Evolutionary conservation across 495 filamentous ascomycete genomes (phyloP).

Genomic region (Neurospora sp.): DNA sequence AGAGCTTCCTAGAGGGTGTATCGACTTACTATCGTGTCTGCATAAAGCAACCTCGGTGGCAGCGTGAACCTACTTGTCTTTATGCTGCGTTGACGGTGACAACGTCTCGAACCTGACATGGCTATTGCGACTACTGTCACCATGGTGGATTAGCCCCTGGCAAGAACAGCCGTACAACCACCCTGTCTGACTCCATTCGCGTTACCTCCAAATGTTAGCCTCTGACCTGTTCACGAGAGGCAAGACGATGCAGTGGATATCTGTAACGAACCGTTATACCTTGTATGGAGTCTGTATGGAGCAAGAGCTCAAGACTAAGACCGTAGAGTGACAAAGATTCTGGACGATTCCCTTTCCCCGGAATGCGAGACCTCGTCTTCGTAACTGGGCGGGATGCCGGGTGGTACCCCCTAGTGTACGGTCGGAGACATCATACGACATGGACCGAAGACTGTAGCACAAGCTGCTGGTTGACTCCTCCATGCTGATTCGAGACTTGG

Average conservation of each 20-base stretch:
- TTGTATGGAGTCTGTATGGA: not conserved
- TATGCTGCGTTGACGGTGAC: not conserved
- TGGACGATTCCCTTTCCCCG: not conserved
- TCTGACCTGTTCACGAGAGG: not conserved
- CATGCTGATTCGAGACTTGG: not conserved
- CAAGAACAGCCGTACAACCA: not conserved
- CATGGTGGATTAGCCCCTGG: not conserved
- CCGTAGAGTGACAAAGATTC: not conserved
- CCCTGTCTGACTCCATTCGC: not conserved
- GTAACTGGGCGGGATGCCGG: not conserved
- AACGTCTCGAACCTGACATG: not conserved
- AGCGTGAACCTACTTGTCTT: not conserved
- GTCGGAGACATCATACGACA: not conserved
- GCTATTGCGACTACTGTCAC: not conserved
- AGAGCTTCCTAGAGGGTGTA: not conserved
- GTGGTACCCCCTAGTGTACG: not conserved
- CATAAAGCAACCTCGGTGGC: not conserved
- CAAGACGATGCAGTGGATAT: not conserved
- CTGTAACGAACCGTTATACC: not conserved
- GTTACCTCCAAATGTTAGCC: not conserved
- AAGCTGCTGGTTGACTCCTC: not conserved
- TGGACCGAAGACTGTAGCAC: not conserved
- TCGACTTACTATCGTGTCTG: not conserved
- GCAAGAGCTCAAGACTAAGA: not conserved
- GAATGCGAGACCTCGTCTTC: not conserved